Evolutionary conservation across 192 early-diverging fungal species (phyloP), one percentile per base, ranked within the genome.

Genomic region (Pilobolus umbonatus): DNA sequence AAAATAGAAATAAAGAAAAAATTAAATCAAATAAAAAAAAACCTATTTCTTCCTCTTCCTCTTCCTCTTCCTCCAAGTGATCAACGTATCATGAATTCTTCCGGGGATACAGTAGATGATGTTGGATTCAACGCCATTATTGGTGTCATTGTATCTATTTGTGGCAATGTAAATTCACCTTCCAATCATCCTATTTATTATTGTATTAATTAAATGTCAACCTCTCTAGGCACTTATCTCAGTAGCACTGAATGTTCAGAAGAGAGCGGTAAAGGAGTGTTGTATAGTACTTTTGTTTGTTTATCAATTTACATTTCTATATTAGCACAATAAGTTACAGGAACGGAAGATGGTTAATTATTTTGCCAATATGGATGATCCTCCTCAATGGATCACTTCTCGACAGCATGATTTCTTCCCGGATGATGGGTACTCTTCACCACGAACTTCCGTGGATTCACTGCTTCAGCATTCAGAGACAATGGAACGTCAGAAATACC

Each of bases 211-310:
- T 24, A 28, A 42, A 48, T 59, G 9, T 14, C 34, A 28, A 19
- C 25, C 9, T 47, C 19, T 25, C 9, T 60, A 83, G 81, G 73
- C 82, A 51, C 68, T 83, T 21, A 89, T 89, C 22, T 88, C 85
- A 3, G 66, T 82, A 5, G 86, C 85, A 0, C 73, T 89, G 34
- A 89, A 89, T 62, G 57, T 89, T 19, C 87, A 89, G 67, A 89
- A 89, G 53, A 68, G 78, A 40, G 86, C 84, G 15, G 67, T 69
- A 69, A 63, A 61, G 36, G 73, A n/a, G n/a, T n/a, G n/a, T 60
- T 68, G 77, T 26, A 46, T 72, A 21, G 44, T 17, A 34, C 14
- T 10, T 15, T 14, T 10, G 26, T 19, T 19, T 30, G 9, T 30
- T 5, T 11, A 7, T 61, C n/a, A 19, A 17, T 59, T 32, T 35